These are phyloP conservation scores for Rheum nobile DNA, from an alignment of 148 eudicot species.

Conservation along the genomic window DNA sequence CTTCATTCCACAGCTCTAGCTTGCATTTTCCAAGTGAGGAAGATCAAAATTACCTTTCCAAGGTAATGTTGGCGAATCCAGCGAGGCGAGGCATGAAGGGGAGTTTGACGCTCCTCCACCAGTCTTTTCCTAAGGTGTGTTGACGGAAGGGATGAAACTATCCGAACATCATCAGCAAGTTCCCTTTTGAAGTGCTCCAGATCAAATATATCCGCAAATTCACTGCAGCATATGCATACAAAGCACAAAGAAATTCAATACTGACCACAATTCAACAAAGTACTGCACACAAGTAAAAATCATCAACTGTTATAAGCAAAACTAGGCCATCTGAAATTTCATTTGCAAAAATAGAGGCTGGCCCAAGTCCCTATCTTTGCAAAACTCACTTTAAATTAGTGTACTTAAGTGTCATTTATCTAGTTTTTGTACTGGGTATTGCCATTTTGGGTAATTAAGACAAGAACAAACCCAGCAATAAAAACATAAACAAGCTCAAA, in stretches of 20 bases:
- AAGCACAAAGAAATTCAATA: neutral
- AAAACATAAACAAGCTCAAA: neutral
- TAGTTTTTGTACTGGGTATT: neutral
- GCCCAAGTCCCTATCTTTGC: neutral
- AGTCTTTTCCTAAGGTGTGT: slow-evolving; percentile 84
- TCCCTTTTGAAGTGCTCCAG: slow-evolving; percentile 82
- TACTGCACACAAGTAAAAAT: neutral
- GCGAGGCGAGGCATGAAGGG: slow-evolving; percentile 58
- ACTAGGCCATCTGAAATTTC: neutral
- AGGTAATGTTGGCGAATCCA: slow-evolving; percentile 76
- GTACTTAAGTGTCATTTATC: neutral
- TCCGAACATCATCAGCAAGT: slow-evolving; percentile 61
- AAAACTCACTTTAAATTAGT: neutral
- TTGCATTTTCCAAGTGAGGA: neutral
- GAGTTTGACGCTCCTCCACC: slow-evolving; percentile 61
- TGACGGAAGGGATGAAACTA: slow-evolving; percentile 81
- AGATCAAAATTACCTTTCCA: slow-evolving; percentile 29
- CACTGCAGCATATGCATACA: slow-evolving; percentile 34
- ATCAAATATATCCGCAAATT: slow-evolving; percentile 92
- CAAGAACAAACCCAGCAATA: neutral
- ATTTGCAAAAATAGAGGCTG: too few species aligned
- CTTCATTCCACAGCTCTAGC: neutral
- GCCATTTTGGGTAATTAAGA: neutral
- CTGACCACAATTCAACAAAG: neutral
- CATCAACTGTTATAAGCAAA: neutral